Percentiles rank a stretch among this genome's conserved stretches.
Conservation (phyloP, 2,329 filamentous ascomycete species). For the Teratosphaeria zuluensis region DNA sequence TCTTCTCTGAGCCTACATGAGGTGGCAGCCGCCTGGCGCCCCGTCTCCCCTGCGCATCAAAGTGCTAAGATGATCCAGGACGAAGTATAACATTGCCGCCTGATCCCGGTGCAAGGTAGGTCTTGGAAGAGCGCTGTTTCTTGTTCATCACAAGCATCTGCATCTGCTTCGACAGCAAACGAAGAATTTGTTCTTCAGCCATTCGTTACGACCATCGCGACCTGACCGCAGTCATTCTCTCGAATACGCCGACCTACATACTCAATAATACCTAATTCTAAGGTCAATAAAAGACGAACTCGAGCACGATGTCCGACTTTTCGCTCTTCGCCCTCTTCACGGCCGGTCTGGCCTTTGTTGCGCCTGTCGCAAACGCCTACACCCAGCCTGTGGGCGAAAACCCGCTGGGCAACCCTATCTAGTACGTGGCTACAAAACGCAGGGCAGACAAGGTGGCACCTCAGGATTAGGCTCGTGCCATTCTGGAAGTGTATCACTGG, state of each 20-base stretch:
- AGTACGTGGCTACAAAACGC: not conserved
- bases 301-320: conserved; percentile 17
- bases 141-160: conserved; percentile 10
- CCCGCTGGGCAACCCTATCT: conserved; percentile 45
- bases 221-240: conserved; percentile 22
- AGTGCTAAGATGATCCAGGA: not conserved
- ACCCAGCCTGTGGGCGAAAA: conserved; percentile 21
- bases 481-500: not conserved
- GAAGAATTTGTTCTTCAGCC: conserved; percentile 19
- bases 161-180: not conserved
- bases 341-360: conserved; percentile 41
- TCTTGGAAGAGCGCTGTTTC: not conserved
- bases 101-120: not conserved
- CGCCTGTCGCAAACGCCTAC: conserved; percentile 41
- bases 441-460: not conserved
- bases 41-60: not conserved
- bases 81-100: not conserved
- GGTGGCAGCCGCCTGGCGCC: not conserved
- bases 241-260: conserved; percentile 1
- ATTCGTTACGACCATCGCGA: conserved; percentile 12
- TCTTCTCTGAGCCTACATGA: not conserved
- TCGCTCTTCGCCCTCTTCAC: conserved; percentile 40
- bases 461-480: not conserved
- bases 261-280: conserved; percentile 1
- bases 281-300: conserved; percentile 7